A percentile compares a stretch with the other conserved stretches of the same genome.
phyloP scores from a whole-genome alignment of 805 yeast genomes.

The Saccharomycopsis vini region DNA sequence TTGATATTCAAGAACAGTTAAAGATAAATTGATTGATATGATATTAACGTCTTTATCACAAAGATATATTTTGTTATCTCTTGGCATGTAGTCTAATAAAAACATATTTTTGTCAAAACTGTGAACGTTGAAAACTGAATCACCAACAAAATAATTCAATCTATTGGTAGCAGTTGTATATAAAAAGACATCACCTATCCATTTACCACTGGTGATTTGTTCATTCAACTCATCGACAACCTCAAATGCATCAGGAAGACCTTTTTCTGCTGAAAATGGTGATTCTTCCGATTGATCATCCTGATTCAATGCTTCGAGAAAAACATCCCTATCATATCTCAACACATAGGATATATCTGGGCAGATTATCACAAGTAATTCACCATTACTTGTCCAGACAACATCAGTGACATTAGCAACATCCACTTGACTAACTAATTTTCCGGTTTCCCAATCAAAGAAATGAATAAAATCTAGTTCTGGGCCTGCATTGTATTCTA shows the following conservation, averaged over 20 bases:
- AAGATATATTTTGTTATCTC: constrained; percentile 83
- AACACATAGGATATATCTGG: constrained; percentile 71
- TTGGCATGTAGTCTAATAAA: constrained; percentile 79
- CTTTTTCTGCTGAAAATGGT: constrained; percentile 47
- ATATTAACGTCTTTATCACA: constrained; percentile 87
- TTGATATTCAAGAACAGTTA: constrained; percentile 89
- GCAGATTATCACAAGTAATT: constrained; percentile 66
- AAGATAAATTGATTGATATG: constrained; percentile 68
- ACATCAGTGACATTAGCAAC: constrained; percentile 70
- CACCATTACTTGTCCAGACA: constrained; percentile 92
- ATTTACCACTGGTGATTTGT: constrained; percentile 75
- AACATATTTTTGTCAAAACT: constrained; percentile 87
- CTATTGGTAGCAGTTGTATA: constrained; percentile 83
- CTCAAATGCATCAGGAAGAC: constrained; percentile 79
- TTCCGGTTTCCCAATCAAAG: constrained; percentile 89
- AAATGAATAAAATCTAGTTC: constrained; percentile 72
- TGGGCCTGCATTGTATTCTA: constrained; percentile 38
- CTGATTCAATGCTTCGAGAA: constrained; percentile 37
- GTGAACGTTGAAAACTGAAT: constrained; percentile 81
- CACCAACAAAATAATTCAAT: constrained; percentile 91
- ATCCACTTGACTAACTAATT: constrained; percentile 79
- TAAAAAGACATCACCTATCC: constrained; percentile 96
- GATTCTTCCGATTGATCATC: constrained; percentile 32
- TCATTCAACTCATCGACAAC: constrained; percentile 78
- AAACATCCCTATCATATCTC: constrained; percentile 57